Conservation (phyloP, 768 basidiomycete genomes). For the Wakefieldia striispora region DNA sequence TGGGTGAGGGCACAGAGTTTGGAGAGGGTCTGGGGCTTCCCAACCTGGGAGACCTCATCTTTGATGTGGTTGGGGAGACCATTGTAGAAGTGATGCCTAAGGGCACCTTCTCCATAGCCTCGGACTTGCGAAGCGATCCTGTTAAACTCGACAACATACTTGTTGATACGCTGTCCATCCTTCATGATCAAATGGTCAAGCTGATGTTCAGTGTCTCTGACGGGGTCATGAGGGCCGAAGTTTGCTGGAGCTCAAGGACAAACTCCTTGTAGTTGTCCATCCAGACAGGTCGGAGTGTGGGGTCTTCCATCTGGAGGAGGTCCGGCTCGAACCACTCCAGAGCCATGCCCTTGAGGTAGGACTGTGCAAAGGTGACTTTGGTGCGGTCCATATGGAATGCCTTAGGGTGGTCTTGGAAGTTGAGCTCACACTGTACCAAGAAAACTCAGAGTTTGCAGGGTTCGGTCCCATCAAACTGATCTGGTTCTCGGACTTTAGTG, state of each 20-base stretch:
- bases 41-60: neutral
- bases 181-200: neutral
- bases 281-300: too few relatives aligned
- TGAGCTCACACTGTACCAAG: neutral
- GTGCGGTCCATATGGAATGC: neutral
- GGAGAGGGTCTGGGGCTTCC: neutral
- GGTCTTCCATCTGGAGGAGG: too few relatives aligned
- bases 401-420: neutral
- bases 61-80: neutral
- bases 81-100: neutral
- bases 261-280: too few relatives aligned
- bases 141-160: neutral
- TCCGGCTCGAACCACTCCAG: too few relatives aligned
- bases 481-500: neutral
- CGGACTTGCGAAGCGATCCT: neutral
- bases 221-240: too few relatives aligned
- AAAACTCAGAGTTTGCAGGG: neutral
- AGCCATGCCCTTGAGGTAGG: too few relatives aligned
- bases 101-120: too few relatives aligned
- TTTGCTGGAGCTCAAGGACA: too few relatives aligned
- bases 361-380: neutral
- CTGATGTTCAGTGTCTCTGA: neutral
- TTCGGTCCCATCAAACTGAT: neutral
- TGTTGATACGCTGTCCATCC: neutral
- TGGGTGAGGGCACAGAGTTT: too few relatives aligned